Percentiles rank a stretch among this genome's conserved stretches.
Conservation (phyloP, 2,329 filamentous ascomycete species). For the Monilinia aucupariae region DNA sequence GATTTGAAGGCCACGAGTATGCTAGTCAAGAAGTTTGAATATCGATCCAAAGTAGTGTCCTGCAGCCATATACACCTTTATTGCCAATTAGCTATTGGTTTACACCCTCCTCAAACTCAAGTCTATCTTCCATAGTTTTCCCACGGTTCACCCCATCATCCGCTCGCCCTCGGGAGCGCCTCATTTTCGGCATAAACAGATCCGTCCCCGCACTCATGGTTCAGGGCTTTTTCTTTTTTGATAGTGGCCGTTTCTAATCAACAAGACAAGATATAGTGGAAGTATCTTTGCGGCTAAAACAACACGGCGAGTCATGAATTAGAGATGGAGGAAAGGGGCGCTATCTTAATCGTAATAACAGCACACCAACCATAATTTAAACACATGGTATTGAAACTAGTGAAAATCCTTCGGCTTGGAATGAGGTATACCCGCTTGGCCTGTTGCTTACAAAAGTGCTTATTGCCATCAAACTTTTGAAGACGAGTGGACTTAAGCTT, state of each 20-base stretch:
- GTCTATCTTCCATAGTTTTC: background rate
- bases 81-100: background rate
- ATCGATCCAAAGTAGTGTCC: background rate
- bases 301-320: background rate
- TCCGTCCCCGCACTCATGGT: background rate
- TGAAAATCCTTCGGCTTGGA: background rate
- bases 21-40: background rate
- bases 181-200: background rate
- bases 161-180: background rate
- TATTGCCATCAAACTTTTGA: background rate
- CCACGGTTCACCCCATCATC: background rate
- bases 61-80: no score
- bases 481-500: background rate
- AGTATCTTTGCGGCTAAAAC: conserved; percentile 1
- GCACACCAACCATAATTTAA: background rate
- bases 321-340: background rate
- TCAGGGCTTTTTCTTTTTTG: background rate
- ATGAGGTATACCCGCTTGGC: background rate
- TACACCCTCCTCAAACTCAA: background rate
- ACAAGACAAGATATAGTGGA: background rate
- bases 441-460: background rate
- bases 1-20: background rate
- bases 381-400: background rate
- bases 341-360: background rate
- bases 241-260: conserved; percentile 12